Evolutionary conservation across 106 monocot species (phyloP), one percentile per base, ranked within the genome.

Genomic region (Dendrobium nobile): DNA sequence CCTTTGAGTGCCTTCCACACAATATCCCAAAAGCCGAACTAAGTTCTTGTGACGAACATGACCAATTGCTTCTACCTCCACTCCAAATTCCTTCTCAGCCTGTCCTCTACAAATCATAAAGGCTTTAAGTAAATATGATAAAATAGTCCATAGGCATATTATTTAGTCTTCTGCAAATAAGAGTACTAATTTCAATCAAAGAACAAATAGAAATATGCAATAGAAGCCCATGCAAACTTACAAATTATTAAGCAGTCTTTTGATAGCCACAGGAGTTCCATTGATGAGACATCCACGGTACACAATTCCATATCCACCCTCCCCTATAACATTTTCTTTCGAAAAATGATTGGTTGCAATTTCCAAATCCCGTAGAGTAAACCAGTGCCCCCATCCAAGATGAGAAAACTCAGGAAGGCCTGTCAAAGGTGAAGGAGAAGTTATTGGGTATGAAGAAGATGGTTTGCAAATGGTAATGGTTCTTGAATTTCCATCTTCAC

Each of bases 351-450:
- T 87, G 5, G 96, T 92, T 20, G 96, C 93, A 73, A 86, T 59
- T 65, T 96, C 96, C 78, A 96, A 73, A 73, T 96, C 96, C 76
- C 96, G 87, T 64, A 96, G 48, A n/a, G 96, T 96, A 85, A 96
- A 96, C 96, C 96, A 96, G 67, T 96, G 96, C 47, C 96, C 96
- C 96, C 96, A 96, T 18, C 92, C 96, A 79, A 96, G 90, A 31
- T 96, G 88, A 47, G 96, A 93, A 44, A 93, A 82, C 75, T 96
- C 96, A 5, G 96, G 96, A 6, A 96, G 90, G 80, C 96, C 96
- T 9, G 82, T 82, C 70, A 96, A 82, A 77, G 96, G 96, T 28
- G 96, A 96, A 80, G 93, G 91, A 15, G 82, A 87, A n/a, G 82
- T 48, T 77, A 90, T 84, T 4, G 84, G 75, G 73, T 91, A 54